These are phyloP conservation scores for Saposhnikovia divaricata DNA, from an alignment of 129 eudicot genomes.

Conservation along the genomic window DNA sequence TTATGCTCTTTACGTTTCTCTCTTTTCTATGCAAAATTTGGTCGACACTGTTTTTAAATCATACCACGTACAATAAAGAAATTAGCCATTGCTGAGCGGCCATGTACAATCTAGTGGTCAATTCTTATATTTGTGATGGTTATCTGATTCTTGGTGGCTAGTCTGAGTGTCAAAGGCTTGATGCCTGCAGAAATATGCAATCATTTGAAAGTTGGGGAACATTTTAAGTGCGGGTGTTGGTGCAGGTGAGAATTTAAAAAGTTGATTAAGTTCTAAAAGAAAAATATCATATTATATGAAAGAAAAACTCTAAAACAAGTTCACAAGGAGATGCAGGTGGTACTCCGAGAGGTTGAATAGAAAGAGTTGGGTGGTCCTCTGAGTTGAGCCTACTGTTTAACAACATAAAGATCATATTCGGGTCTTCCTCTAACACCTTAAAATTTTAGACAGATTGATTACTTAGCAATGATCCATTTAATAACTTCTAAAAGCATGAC, in stretches of 20 bases:
- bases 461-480: no score
- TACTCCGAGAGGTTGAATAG: no score
- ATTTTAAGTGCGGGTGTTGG: background rate
- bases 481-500: no score
- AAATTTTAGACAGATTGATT: no score
- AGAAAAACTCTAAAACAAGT: background rate
- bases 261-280: background rate
- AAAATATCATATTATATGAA: background rate
- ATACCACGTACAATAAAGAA: background rate
- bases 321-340: background rate
- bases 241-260: background rate
- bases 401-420: no score
- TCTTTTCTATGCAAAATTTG: no score
- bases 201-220: background rate
- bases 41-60: no score
- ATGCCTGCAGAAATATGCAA: background rate
- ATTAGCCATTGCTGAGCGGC: background rate
- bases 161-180: background rate
- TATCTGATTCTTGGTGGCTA: background rate
- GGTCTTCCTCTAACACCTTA: no score
- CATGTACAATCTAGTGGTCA: background rate
- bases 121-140: background rate
- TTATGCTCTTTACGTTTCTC: background rate
- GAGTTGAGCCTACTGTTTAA: no score
- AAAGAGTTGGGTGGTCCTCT: no score